Base-by-base conservation (phyloP, 805 yeast genomes). In the Spathaspora passalidarum region DNA sequence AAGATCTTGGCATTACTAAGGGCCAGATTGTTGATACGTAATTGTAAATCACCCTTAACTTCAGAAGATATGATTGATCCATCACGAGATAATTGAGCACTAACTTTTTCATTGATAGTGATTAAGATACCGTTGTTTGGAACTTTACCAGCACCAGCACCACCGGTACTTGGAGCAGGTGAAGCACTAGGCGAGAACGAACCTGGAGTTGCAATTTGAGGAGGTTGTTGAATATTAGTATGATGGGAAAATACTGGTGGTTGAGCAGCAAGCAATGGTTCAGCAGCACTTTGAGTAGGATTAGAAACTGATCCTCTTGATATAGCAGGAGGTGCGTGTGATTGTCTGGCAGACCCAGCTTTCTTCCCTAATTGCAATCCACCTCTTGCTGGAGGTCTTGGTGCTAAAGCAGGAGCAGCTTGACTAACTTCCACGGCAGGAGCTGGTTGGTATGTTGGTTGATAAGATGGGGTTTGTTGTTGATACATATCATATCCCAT, bases 21-120 rank as follows among this genome's bases (percentile, higher is more conserved):
- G 34, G 75, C 79, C n/a, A 86, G 72, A 57, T 90, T 80, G 63
- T 86, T 90, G 52, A 94, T 82, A 62, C 96, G 84, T 61, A 94
- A 73, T 67, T 89, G 96, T 55, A 92, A 73, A 55, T 87, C 95
- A 65, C 99, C 98, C 66, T 88, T 88, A 48, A 90, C 79, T 61
- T 91, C 97, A 37, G 88, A 80, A 17, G 81, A 68, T 17, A 55
- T 45, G 44, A 87, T 64, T 0, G 83, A 75, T 40, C 98, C 98
- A 55, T 92, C 97, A 60, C 97, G 84, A 10, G 85, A 70, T 49
- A 92, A 76, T 55, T 82, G 83, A 3, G 94, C 94, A 23, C 82
- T 75, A 48, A 90, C 75, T 55, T 83, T 82, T 68, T 92, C 98
- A 60, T 81, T 82, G 39, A 89, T 69, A 5, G 86, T 73, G 51